Evolutionary conservation across 257 asterid species (phyloP), one percentile per base, ranked within the genome.

Genomic region (Lantana camara): DNA sequence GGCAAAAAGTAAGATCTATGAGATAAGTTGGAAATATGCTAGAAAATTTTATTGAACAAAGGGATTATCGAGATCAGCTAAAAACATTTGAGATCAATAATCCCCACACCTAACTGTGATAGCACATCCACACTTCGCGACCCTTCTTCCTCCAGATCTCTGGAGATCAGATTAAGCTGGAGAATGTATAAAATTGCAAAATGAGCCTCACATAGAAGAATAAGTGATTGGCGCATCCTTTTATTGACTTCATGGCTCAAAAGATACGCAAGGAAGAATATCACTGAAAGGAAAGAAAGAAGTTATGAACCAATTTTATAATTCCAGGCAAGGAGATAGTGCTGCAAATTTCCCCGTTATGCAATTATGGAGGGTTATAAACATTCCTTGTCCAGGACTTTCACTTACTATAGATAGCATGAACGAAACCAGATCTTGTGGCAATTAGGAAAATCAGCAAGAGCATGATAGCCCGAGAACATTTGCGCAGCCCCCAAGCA

Each of bases 401-500:
- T 37, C 41, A 71, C 93, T 60, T 80, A 85, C 93, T 71, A 78
- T 85, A 85, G 34, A 80, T 67, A 69, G 89, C 89, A 67, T 85
- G 93, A 73, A 85, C 64, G 77, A 85, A 76, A 72, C 93, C 93
- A 60, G 93, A 87, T 76, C 82, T 85, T 73, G 81, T 83, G 38
- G 93, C 89, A 71, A 85, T 80, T 46, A 82, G 81, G 77, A 85
- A 85, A 71, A 80, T 85, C 67, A 82, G 74, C 77, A 82, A 69
- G 68, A 82, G 81, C 83, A 80, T 79, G 34, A 85, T 78, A 51
- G 93, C 78, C 60, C 93, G 93, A 72, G 93, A 85, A 72, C 85
- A 80, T 78, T 85, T 85, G 32, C 84, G 83, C 73, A 85, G 70
- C 42, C 89, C 93, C 93, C 93, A 85, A 74, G 93, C 93, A 66